Conservation (phyloP, 768 basidiomycete species). For the Boletus tomentosulus region DNA sequence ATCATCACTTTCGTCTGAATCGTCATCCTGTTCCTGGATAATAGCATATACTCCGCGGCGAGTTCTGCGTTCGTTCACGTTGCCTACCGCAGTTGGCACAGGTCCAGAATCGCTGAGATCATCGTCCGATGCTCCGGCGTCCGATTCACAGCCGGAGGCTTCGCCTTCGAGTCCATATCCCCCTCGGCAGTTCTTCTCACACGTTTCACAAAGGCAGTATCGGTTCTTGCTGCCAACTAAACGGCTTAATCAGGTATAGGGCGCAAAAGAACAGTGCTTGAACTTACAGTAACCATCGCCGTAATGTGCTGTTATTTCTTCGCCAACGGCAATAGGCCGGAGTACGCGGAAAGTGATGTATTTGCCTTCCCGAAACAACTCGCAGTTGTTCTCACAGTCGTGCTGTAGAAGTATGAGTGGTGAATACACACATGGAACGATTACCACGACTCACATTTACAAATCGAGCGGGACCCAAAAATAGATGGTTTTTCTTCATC, state of each 20-base stretch:
- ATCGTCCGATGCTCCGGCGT: constrained; percentile 36
- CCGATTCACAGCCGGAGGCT: constrained; percentile 43
- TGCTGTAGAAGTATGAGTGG: constrained; percentile 47
- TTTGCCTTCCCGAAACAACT: constrained; percentile 82
- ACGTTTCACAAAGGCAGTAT: constrained; percentile 83
- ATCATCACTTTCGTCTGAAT: constrained; percentile 60
- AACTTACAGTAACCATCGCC: constrained; percentile 86
- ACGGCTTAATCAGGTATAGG: constrained; percentile 27
- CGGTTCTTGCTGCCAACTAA: constrained; percentile 65
- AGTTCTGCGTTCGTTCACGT: constrained; percentile 77
- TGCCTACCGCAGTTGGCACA: constrained; percentile 46
- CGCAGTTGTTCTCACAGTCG: constrained; percentile 86
- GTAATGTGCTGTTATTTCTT: constrained; percentile 88
- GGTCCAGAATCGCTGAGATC: constrained; percentile 38
- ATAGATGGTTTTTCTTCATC: constrained; percentile 89
- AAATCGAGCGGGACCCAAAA: constrained; percentile 87
- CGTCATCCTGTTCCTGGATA: constrained; percentile 52
- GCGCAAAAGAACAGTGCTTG: constrained; percentile 18
- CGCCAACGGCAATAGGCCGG: constrained; percentile 71
- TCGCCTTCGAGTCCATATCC: constrained; percentile 63
- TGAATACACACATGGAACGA: background rate
- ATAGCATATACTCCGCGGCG: constrained; percentile 80
- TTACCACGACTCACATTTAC: constrained; percentile 65
- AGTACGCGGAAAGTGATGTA: constrained; percentile 87
- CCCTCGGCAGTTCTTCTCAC: constrained; percentile 70